Conservation (phyloP, 805 yeast species). For the Jamesozyma jinghongensis region DNA sequence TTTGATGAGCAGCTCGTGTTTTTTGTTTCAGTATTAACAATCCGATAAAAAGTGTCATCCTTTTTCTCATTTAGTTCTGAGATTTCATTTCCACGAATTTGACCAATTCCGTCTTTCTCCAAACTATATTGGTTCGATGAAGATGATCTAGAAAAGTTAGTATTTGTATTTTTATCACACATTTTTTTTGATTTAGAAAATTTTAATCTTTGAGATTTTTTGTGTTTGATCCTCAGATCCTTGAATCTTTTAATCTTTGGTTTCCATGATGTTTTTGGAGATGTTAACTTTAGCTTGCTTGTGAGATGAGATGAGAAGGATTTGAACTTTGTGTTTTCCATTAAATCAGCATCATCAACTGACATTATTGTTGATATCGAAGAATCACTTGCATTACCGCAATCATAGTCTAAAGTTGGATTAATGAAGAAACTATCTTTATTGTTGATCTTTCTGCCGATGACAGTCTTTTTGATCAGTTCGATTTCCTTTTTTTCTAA, state of each 20-base stretch:
- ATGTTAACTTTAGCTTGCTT: background rate
- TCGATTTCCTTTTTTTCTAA: slow-evolving; percentile 22
- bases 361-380: background rate
- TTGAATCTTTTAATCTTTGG: background rate
- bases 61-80: too few species aligned
- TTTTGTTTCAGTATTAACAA: background rate
- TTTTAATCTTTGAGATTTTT: slow-evolving; percentile 4
- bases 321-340: too few species aligned
- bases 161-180: background rate
- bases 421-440: slow-evolving; percentile 23
- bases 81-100: too few species aligned
- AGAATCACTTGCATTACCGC: background rate
- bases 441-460: slow-evolving; percentile 28
- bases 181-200: background rate
- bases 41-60: too few species aligned
- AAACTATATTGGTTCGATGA: background rate
- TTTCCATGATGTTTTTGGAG: background rate
- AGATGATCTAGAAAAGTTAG: background rate
- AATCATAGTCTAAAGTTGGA: slow-evolving; percentile 15
- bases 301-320: background rate
- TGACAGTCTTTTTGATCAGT: slow-evolving; percentile 21
- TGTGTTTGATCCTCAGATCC: slow-evolving; percentile 3
- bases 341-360: too few species aligned
- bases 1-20: background rate
- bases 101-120: background rate